Percentiles rank a stretch among this genome's conserved stretches.
phyloP scores from a whole-genome alignment of 805 yeast species.

The Nakazawaea sp. region DNA sequence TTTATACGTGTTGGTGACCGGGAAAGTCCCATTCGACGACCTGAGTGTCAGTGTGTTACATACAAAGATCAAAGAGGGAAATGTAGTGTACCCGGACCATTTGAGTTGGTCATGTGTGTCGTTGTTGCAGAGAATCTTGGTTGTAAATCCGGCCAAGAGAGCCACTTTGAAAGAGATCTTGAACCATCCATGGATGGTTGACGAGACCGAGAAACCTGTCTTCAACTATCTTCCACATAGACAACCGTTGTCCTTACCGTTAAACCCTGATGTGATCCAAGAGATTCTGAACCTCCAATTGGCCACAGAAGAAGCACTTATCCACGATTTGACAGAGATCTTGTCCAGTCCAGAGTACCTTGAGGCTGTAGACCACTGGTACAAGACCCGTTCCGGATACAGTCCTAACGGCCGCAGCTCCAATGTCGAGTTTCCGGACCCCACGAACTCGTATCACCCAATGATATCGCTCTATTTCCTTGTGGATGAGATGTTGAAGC shows the following conservation, averaged over 20 bases:
- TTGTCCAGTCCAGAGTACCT: constrained; percentile 62
- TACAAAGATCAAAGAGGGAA: constrained; percentile 87
- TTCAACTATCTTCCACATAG: constrained; percentile 72
- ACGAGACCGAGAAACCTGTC: constrained; percentile 66
- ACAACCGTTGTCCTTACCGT: constrained; percentile 63
- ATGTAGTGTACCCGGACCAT: constrained; percentile 84
- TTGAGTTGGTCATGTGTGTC: constrained; percentile 77
- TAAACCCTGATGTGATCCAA: constrained; percentile 58
- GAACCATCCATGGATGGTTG: constrained; percentile 91
- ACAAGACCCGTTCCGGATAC: constrained; percentile 17
- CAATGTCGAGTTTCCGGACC: constrained; percentile 45
- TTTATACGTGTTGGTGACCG: constrained; percentile 89
- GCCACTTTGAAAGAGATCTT: constrained; percentile 74
- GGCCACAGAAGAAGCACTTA: constrained; percentile 57
- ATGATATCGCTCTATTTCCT: constrained; percentile 78
- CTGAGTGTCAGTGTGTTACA: constrained; percentile 87
- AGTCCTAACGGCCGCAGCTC: background rate
- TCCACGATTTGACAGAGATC: constrained; percentile 47
- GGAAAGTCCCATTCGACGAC: constrained; percentile 97
- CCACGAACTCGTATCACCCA: constrained; percentile 86
- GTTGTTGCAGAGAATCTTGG: constrained; percentile 79
- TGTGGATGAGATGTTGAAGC: constrained; percentile 74
- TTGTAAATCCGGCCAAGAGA: constrained; percentile 79
- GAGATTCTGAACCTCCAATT: constrained; percentile 78
- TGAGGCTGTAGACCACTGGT: constrained; percentile 58